These are phyloP conservation scores for Macrocybe gigantea DNA, from an alignment of 768 basidiomycete species.

Conservation along the genomic window DNA sequence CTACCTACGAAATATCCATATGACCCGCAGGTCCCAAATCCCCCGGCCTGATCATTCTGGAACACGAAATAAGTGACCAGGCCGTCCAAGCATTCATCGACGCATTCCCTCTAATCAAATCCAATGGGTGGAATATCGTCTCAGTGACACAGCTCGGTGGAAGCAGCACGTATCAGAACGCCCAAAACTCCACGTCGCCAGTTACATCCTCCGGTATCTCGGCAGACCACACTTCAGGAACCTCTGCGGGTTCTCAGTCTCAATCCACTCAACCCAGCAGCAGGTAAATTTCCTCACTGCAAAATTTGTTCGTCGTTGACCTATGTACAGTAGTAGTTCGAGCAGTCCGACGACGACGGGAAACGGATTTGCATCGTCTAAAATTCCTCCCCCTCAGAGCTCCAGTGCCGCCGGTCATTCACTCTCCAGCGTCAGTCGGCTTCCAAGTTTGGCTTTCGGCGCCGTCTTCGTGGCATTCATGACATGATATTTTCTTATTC, in stretches of 20 bases:
- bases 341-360: background rate
- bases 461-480: no score
- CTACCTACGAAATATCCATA: background rate
- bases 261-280: background rate
- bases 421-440: no score
- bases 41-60: conserved; percentile 77
- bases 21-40: conserved; percentile 48
- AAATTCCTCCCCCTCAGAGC: background rate
- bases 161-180: conserved; percentile 42
- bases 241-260: background rate
- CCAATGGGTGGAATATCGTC: conserved; percentile 66
- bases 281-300: no score
- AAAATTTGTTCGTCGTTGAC: no score
- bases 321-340: no score
- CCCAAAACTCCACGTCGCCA: conserved; percentile 25
- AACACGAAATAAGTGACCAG: conserved; percentile 70
- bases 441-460: no score
- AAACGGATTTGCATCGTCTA: background rate
- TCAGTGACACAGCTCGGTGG: conserved; percentile 44
- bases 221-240: conserved; percentile 1
- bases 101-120: conserved; percentile 55
- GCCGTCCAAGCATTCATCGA: conserved; percentile 64
- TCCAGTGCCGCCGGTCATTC: no score
- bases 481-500: no score
- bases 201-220: conserved; percentile 22